These are phyloP conservation scores for Podila verticillata DNA, from an alignment of 192 early-diverging fungal genomes.

Conservation along the genomic window DNA sequence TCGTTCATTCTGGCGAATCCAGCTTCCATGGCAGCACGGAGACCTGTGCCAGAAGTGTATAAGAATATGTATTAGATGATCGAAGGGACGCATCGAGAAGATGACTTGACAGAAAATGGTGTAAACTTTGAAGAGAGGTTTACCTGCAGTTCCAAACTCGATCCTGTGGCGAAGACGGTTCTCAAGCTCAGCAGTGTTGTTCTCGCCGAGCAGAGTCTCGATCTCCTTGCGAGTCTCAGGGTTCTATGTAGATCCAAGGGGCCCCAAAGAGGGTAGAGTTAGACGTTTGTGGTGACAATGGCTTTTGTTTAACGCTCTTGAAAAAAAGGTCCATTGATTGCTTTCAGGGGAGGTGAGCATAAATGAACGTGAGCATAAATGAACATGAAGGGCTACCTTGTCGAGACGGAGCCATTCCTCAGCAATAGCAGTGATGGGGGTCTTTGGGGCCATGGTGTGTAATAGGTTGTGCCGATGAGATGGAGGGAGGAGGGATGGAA, in stretches of 20 bases:
- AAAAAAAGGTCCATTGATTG: too few species aligned
- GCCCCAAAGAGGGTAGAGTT: not conserved
- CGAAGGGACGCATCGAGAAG: not conserved
- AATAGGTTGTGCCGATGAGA: not conserved
- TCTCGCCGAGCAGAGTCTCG: constrained; percentile 52
- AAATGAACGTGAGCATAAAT: constrained; percentile 1
- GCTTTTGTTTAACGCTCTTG: too few species aligned
- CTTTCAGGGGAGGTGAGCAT: not conserved
- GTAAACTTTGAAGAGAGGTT: not conserved
- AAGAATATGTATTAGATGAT: not conserved
- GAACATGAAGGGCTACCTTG: constrained; percentile 45
- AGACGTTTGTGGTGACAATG: constrained; percentile 4
- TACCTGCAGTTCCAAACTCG: constrained; percentile 89
- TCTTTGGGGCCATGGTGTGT: constrained; percentile 18
- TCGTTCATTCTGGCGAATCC: constrained; percentile 95
- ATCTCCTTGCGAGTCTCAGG: constrained; percentile 70
- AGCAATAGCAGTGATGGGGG: constrained; percentile 53
- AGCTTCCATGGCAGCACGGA: constrained; percentile 93
- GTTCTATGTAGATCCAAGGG: constrained; percentile 53
- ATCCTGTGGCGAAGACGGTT: constrained; percentile 68
- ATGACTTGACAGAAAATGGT: not conserved
- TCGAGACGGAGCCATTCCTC: constrained; percentile 68
- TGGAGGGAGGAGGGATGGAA: not conserved
- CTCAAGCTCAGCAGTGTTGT: constrained; percentile 62
- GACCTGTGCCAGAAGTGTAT: constrained; percentile 53